Evolutionary conservation across 441 rosid genomes (phyloP), one percentile per base, ranked within the genome.

Genomic region (Gossypium laxum): DNA sequence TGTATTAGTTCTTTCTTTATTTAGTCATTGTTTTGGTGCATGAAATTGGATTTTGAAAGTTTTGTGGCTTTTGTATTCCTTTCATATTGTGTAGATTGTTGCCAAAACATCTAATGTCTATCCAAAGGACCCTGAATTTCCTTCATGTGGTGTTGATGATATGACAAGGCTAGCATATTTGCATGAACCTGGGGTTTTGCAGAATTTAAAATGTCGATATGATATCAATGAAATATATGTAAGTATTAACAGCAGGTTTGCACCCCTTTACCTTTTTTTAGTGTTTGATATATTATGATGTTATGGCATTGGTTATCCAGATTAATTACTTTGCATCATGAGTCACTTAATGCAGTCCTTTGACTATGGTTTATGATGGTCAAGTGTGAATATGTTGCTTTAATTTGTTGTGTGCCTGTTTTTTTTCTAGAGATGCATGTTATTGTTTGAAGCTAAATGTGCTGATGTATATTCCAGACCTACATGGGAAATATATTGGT

Each of bases 161-260:
- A 91, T 94, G 98, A 91, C 94, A 69, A 94, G 80, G 88, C 88
- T 94, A 71, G 90, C 97, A 17, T 90, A 94, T 86, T 78, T 94
- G 77, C 97, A 91, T 67, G 98, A 91, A 72, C 97, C 98, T 19
- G 96, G 98, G 70, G 91, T 93, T 73, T 82, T 94, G 72, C 82
- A 81, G 54, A 94, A 94, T 83, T 85, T 94, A 38, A 82, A 67
- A 72, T 56, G 81, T 72, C 82, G 98, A 74, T 94, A 79, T 75
- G 85, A 88, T 57, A 69, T 75, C 47, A 87, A 88, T 82, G 98
- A 90, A 82, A 94, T 94, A 70, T 94, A 94, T 81, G 98, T 91
- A 82, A 82, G 97, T 81, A 72, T 67, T 32, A 68, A 1, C 43
- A 58, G 19, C 34, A 69, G 32, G 67, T 73, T 63, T 67, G 55